phyloP scores from a whole-genome alignment of 1,284 basidiomycete species.

The Naganishia sp. region DNA sequence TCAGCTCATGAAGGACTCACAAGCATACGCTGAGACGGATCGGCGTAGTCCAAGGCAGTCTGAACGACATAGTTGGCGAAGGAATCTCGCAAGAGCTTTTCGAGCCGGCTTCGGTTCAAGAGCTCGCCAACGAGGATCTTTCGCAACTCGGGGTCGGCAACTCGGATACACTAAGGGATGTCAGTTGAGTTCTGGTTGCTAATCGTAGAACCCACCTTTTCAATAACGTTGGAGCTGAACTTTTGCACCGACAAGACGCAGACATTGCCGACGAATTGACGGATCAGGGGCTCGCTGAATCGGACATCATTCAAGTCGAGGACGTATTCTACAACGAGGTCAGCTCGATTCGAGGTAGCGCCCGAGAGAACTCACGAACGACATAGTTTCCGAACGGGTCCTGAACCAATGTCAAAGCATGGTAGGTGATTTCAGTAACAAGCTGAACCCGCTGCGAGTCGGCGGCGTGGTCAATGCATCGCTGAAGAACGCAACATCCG shows the following conservation, averaged over 20 bases:
- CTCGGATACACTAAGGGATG: constrained; percentile 80
- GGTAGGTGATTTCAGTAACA: constrained; percentile 98
- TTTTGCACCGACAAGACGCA: constrained; percentile 98
- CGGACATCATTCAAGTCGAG: constrained; percentile 96
- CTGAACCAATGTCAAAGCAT: constrained; percentile 95
- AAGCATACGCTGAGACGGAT: constrained; percentile 74
- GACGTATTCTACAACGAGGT: constrained; percentile 77
- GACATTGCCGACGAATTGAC: constrained; percentile 96
- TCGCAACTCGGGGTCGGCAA: constrained; percentile 89
- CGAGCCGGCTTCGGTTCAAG: constrained; percentile 87
- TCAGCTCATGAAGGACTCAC: constrained; percentile 42
- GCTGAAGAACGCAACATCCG: constrained; percentile 96
- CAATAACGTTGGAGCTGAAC: constrained; percentile 93
- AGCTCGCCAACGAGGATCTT: constrained; percentile 96
- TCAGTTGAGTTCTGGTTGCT: not conserved
- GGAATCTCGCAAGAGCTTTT: constrained; percentile 90
- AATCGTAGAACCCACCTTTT: constrained; percentile 65
- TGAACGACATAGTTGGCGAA: constrained; percentile 94
- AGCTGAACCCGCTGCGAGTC: constrained; percentile 92
- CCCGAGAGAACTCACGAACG: constrained; percentile 53
- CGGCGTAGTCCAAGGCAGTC: constrained; percentile 94
- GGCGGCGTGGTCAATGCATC: constrained; percentile 98
- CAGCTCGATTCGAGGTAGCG: not conserved
- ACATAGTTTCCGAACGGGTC: constrained; percentile 96
- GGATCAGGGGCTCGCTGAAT: constrained; percentile 95